phyloP scores from a whole-genome alignment of 106 monocot species.

The Iris macrosiphon region DNA sequence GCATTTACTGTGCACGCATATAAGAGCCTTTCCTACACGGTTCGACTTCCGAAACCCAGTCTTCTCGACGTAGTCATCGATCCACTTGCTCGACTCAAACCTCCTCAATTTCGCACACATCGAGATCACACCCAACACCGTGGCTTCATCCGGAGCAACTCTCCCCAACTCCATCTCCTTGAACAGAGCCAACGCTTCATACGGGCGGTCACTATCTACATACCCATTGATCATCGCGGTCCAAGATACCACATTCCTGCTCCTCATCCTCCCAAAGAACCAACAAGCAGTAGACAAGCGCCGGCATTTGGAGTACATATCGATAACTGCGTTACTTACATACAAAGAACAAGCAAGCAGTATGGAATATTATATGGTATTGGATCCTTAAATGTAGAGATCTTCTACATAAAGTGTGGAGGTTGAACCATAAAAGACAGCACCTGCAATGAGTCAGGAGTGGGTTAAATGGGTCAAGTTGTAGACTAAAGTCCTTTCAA shows the following conservation, averaged over 20 bases:
- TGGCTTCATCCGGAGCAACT: conserved; percentile 17
- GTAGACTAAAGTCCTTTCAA: no score
- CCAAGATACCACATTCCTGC: conserved; percentile 18
- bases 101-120: conserved; percentile 15
- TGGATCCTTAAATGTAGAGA: no score
- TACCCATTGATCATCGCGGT: conserved; percentile 27
- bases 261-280: conserved; percentile 6
- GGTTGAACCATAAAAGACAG: no score
- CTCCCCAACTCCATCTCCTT: conserved; percentile 9
- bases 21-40: conserved; percentile 18
- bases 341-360: no score
- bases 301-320: conserved; percentile 22
- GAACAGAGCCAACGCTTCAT: conserved; percentile 18
- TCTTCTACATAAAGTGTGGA: no score
- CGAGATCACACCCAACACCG: conserved; percentile 13
- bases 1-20: conserved; percentile 28
- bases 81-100: conserved; percentile 8
- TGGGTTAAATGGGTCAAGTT: no score
- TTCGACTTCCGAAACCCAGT: conserved; percentile 1
- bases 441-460: no score
- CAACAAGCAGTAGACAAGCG: not conserved
- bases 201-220: not conserved
- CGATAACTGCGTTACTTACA: conserved; percentile 26
- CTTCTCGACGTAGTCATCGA: conserved; percentile 9
- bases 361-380: no score